Base-by-base conservation (phyloP, 768 basidiomycete species). In the Rickenella mellea region DNA sequence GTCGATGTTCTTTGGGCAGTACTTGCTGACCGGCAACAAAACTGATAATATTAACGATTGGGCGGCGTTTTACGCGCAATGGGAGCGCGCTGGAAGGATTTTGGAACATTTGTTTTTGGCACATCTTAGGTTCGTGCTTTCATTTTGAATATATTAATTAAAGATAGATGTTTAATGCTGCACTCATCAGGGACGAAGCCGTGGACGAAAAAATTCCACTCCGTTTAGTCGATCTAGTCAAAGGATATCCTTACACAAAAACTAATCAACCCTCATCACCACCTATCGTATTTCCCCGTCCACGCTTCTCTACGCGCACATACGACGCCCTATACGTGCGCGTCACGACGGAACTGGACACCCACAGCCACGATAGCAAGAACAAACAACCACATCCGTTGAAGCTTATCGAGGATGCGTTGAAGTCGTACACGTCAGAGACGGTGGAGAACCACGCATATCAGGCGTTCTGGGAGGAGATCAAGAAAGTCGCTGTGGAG, bases 61-160 rank as follows among this genome's bases (percentile, higher is more conserved):
- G 79, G 43, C 57, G 10, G 55, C 66, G 7, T 86, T 88, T 54
- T 89, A 88, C 54, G 63, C 66, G 4, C 69, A 80, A 24, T 89
- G 87, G 87, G 83, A 89, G 50, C 66, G 69, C 22, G 71, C 75
- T 7, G 87, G 83, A 24, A 67, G 83, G 17, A 71, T 82, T 30
- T 53, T 88, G 39, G 87, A 88, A 50, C 86, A 89, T 60, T 44
- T 89, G 6, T 85, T 88, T 61, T 65, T 89, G 42, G 70, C 80
- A 14, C 69, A 73, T 43, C 75, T 88, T 43, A 73, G 87, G 86
- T 84, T 43, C 42, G 67, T 49, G 14, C 6, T 20, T 37, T 41
- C 15, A 24, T 15, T 3, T 22, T 38, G 20, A 6, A 29, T 27
- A 39, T 11, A 1, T 21, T 17, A 20, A 30, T 35, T 40, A 17